Conservation (phyloP, 306 rosid genomes). For the Prunus campanulata region DNA sequence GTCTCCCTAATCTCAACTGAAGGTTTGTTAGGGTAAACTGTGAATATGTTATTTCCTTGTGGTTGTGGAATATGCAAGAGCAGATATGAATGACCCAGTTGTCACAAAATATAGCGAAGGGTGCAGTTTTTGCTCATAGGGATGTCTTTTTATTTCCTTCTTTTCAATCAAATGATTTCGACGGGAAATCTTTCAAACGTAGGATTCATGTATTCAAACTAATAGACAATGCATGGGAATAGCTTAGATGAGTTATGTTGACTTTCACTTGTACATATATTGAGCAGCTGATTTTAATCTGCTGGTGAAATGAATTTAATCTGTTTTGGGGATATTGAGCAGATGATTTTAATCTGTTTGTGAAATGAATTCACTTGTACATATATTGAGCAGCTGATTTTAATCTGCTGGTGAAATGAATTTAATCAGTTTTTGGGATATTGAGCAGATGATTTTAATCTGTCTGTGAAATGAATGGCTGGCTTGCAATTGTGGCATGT, state of each 20-base stretch:
- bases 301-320: not conserved
- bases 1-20: not conserved
- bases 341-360: not conserved
- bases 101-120: not conserved
- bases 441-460: not conserved
- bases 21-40: conserved; percentile 2
- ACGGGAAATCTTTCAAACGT: not conserved
- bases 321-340: not conserved
- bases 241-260: not conserved
- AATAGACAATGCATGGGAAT: not conserved
- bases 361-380: not conserved
- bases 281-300: not conserved
- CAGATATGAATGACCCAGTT: not conserved
- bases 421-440: not conserved
- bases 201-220: not conserved
- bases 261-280: not conserved
- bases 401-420: not conserved
- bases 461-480: not conserved
- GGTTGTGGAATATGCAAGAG: not conserved
- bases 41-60: not conserved
- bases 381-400: not conserved
- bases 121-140: not conserved
- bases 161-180: not conserved
- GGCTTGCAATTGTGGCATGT: not conserved
- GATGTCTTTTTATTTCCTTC: not conserved